Evolutionary conservation across 2,329 filamentous ascomycete species (phyloP), one percentile per base, ranked within the genome.

Genomic region (Fusarium sp.): DNA sequence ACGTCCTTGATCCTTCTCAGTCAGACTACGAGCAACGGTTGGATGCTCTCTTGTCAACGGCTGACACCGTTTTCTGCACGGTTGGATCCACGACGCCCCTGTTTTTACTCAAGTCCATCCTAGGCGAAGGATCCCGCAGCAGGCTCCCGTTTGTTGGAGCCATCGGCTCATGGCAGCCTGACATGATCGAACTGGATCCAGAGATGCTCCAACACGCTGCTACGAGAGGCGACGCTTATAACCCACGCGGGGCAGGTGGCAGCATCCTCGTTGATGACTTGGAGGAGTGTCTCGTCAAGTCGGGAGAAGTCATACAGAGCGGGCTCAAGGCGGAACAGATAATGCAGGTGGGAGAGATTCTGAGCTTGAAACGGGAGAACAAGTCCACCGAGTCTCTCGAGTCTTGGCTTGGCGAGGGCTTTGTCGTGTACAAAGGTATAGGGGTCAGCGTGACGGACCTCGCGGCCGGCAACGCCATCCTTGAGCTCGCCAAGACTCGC

Each of bases 181-280:
- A 92, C 75, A 94, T 93, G 92, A 82, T 89, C 18, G 92, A 94
- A 79, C 77, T 94, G 14, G 89, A 93, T 68, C 90, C 92, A 0
- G 89, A 90, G 20, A 86, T 93, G 20, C 82, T 93, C 8, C 73
- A 72, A 2, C 64, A 78, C 16, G 72, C 67, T 7, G 62, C 66
- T 14, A 37, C 14, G 2, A 24, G 64, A 13, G 31, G 27, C 6
- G 70, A 67, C 35, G 64, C 69, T 7, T 68, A 69, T 9, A 69
- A 39, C 1, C 58, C 54, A 1, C 43, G 2, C 1, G 69, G 64
- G 0, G 5, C 22, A 0, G 35, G 65, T 4, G 71, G 75, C 0
- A 68, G 65, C 2, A 80, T 89, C 22, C 82, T 87, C 13, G 87
- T 88, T 10, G 88, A 89, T 75, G 91, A 87, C 61, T 85, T 91